Evolutionary conservation across 2,329 filamentous ascomycete genomes (phyloP).

Genomic region (Fusarium sp.): DNA sequence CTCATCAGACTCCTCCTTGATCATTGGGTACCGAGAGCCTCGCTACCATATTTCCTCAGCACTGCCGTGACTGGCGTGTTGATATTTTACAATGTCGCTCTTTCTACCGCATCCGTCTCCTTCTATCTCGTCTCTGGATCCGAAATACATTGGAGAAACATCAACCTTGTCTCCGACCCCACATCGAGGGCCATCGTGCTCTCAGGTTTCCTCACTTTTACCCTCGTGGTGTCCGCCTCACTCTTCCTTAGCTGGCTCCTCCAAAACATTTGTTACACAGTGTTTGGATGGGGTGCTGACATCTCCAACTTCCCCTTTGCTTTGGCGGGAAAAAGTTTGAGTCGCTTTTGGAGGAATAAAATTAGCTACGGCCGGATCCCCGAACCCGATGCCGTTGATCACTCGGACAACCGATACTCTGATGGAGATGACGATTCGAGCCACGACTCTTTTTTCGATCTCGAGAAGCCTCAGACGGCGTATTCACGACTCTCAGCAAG

Average conservation of each 20-base stretch:
- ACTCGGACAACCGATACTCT: constrained; percentile 1
- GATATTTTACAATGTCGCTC: background rate
- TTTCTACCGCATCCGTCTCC: constrained; percentile 23
- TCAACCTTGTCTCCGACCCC: constrained; percentile 43
- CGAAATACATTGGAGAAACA: constrained; percentile 50
- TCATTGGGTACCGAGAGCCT: background rate
- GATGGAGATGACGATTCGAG: constrained; percentile 1
- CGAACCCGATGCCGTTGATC: constrained; percentile 34
- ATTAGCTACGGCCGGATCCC: constrained; percentile 27
- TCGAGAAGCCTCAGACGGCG: background rate
- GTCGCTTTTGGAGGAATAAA: background rate
- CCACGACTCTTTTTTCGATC: background rate
- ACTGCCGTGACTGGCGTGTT: background rate
- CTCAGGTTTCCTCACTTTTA: constrained; percentile 42
- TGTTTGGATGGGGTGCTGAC: constrained; percentile 34
- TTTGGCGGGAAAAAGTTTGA: constrained; percentile 6
- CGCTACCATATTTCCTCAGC: background rate
- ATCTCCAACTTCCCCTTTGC: constrained; percentile 39
- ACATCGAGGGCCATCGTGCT: constrained; percentile 44
- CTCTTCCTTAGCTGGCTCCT: constrained; percentile 35
- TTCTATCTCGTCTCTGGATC: constrained; percentile 46
- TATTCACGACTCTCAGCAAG: background rate
- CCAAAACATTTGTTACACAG: constrained; percentile 35
- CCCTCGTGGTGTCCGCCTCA: constrained; percentile 23
- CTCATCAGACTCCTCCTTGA: constrained; percentile 30